Evolutionary conservation across 495 filamentous ascomycete genomes (phyloP).

Genomic region (Podospora pseudocomata): DNA sequence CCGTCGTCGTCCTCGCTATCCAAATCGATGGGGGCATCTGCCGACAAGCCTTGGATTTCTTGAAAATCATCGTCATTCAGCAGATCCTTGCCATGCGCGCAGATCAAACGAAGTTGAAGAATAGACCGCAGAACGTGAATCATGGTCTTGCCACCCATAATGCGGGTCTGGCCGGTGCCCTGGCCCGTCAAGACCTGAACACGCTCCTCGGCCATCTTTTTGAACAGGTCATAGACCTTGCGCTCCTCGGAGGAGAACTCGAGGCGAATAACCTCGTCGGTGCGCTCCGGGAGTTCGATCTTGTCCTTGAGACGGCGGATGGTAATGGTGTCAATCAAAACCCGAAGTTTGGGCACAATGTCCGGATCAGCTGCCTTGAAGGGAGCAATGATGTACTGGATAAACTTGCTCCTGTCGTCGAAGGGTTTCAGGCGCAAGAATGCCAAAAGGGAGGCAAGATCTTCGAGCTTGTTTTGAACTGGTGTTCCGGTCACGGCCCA

Average conservation of each 20-base stretch:
- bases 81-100: slow-evolving; percentile 86
- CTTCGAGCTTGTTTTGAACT: slow-evolving; percentile 87
- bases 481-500: slow-evolving; percentile 97
- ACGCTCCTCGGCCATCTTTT: slow-evolving; percentile 49
- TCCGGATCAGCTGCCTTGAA: slow-evolving; percentile 79
- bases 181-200: slow-evolving; percentile 49
- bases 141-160: slow-evolving; percentile 76
- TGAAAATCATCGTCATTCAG: slow-evolving; percentile 77
- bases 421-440: slow-evolving; percentile 87
- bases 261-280: slow-evolving; percentile 66
- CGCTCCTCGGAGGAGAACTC: slow-evolving; percentile 51
- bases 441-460: slow-evolving; percentile 83
- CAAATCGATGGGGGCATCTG: slow-evolving; percentile 79
- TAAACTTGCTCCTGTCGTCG: slow-evolving; percentile 69
- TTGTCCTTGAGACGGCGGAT: slow-evolving; percentile 88
- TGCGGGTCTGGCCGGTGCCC: slow-evolving; percentile 47
- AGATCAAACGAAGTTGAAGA: slow-evolving; percentile 82
- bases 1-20: slow-evolving; percentile 67
- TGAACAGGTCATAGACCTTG: slow-evolving; percentile 54
- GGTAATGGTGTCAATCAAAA: slow-evolving; percentile 91
- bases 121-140: slow-evolving; percentile 88
- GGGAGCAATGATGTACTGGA: slow-evolving; percentile 71
- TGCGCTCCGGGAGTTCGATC: slow-evolving; percentile 72
- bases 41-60: slow-evolving; percentile 70
- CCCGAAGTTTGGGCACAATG: slow-evolving; percentile 75